Conservation (phyloP, 2,329 filamentous ascomycete species). For the Cercospora citrullina region DNA sequence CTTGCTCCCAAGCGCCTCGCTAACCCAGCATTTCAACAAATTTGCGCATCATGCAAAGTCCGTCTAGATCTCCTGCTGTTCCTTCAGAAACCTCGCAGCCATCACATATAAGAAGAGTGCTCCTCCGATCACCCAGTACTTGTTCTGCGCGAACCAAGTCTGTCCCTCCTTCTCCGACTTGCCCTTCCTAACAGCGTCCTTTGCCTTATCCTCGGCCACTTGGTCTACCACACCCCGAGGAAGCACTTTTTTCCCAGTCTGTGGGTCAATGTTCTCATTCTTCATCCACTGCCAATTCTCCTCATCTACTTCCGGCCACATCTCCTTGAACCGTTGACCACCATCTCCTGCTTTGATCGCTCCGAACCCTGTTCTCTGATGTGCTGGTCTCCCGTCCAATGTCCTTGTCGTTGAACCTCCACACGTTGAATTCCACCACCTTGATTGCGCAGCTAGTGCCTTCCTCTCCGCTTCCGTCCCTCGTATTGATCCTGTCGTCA, state of each 20-base stretch:
- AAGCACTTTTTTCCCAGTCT: slow-evolving; percentile 61
- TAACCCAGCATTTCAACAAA: background rate
- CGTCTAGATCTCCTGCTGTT: slow-evolving; percentile 32
- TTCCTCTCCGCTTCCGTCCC: slow-evolving; percentile 75
- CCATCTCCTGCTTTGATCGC: slow-evolving; percentile 87
- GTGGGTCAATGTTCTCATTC: slow-evolving; percentile 73
- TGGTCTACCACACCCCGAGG: slow-evolving; percentile 60
- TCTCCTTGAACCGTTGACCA: slow-evolving; percentile 80
- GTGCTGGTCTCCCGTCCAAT: slow-evolving; percentile 42
- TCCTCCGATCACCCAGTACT: slow-evolving; percentile 68
- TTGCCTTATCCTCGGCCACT: slow-evolving; percentile 63
- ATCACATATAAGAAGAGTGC: slow-evolving; percentile 80
- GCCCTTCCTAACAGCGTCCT: slow-evolving; percentile 74
- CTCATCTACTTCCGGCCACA: slow-evolving; percentile 86
- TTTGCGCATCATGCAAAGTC: background rate
- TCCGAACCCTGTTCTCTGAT: slow-evolving; percentile 65
- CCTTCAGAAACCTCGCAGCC: slow-evolving; percentile 70
- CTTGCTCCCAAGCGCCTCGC: background rate
- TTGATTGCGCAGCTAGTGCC: slow-evolving; percentile 71
- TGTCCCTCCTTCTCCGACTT: slow-evolving; percentile 75
- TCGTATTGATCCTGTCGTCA: slow-evolving; percentile 89
- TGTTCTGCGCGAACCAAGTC: slow-evolving; percentile 79
- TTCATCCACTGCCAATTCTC: slow-evolving; percentile 94
- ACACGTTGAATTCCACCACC: slow-evolving; percentile 97
- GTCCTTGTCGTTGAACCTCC: slow-evolving; percentile 67